Base-by-base conservation (phyloP, 768 basidiomycete genomes). In the Cystofilobasidium capitatum region DNA sequence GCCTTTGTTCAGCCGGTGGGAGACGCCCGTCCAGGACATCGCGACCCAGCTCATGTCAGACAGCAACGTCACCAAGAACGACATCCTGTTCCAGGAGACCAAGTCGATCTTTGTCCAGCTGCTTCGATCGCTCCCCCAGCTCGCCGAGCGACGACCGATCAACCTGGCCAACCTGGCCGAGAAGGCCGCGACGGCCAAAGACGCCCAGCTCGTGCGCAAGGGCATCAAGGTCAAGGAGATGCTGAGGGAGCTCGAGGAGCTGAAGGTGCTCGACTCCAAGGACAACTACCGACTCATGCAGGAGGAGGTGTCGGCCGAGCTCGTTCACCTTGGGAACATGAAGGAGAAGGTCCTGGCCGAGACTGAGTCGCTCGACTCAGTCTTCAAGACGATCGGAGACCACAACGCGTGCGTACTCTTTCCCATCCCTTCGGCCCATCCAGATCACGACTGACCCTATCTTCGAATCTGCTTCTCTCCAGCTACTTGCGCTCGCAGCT, bases 201-300 rank as follows among this genome's bases (percentile, higher is more conserved):
- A 99, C 75, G 89, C 91, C 36, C 88, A 87, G 31, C 85, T 99
- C 35, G 96, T 99, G 36, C 85, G 94, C 45, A 91, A 88, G 75
- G 96, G 96, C 39, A 96, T 99, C 84, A 99, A 99, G 76, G 94
- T 98, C 74, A 97, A 98, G 81, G 93, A 97, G 81, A 94, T 99
- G 89, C 81, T 99, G 37, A 85, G 93, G 61, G 96, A 98, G 77
- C 81, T 99, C 55, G 94, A 97, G 76, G 89, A 93, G 75, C 82
- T 86, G 60, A 87, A 88, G 74, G 82, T 97, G 60, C 85, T 97
- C 42, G 92, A 97, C 57, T 80, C 81, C 24, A 59, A 76, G 51
- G 96, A 99, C 73, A 87, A 87, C 24, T 96, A 86, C 80, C 88
- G 84, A 78, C 85, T 99, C 69, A 93, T 99, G 89, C 90, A 93